Evolutionary conservation across 176 grass and related monocot species (phyloP), one percentile per base, ranked within the genome.

Genomic region (Aegilops bicornis): DNA sequence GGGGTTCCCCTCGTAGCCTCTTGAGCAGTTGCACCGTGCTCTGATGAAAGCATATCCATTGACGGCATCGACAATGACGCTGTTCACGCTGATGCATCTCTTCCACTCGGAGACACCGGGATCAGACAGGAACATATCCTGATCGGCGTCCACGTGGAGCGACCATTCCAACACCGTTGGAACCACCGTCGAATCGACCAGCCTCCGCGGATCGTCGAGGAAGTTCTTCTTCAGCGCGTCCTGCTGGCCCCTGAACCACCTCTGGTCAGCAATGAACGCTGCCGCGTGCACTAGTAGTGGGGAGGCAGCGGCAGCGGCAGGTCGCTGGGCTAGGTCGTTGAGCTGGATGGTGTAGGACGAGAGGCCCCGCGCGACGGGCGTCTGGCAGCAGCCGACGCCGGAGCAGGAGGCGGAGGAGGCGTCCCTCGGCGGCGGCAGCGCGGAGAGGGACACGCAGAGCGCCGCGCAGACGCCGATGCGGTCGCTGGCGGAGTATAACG

Each of bases 1-100:
- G 3, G 86, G 86, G 69, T 83, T 88, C 33, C 86, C 86, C 2
- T 88, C 7, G 22, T 77, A 87, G 19, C 86, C 86, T 2, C 76
- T 11, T 0, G 70, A 82, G 54, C 86, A 87, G 43, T 76, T 81
- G 31, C 86, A 87, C 6, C 86, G 86, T 64, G 61, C 23, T 27
- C 23, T 25, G 10, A 3, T 10, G 61, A 64, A 64, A 64, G 12
- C 9, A 64, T 64, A 5, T 64, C 61, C 23, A 1, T 64, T 8
- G 4, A 64, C 61, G 10, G 25, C 61, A 1, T 64, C 61, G 4
- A 64, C 61, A 11, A 64, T 27, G 61, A 64, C 10, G 61, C 61
- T 64, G 23, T 64, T 64, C 3, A 48, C 1, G 72, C 72, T 75
- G 16, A 50, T 50, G 72, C 72, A 75, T 75, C 72, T 29, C 14